Conservation (phyloP, 2,329 filamentous ascomycete species). For the Botrytis fabae region DNA sequence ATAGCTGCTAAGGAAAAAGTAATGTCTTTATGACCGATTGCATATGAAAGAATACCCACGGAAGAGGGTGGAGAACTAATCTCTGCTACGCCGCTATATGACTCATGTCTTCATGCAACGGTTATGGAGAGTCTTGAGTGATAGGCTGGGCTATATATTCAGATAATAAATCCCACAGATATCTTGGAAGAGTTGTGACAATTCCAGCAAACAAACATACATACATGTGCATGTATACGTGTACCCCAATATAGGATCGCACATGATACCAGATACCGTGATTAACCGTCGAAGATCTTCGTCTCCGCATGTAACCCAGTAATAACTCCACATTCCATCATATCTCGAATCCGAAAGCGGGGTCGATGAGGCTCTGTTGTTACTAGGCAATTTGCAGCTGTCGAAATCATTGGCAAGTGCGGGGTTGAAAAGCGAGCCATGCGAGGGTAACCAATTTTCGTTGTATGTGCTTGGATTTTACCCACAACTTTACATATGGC, state of each 20-base stretch:
- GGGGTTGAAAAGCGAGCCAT: neutral
- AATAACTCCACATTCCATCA: neutral
- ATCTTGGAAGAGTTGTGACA: neutral
- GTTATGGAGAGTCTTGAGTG: neutral
- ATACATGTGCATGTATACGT: conserved; percentile 3
- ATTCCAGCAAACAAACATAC: neutral
- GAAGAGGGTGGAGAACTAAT: neutral
- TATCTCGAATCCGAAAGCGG: neutral
- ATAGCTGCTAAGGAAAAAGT: neutral
- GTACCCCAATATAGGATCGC: neutral
- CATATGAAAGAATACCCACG: neutral
- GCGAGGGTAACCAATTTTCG: neutral
- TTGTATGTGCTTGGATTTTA: neutral
- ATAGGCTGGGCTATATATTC: neutral
- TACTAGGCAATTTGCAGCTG: neutral
- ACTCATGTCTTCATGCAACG: neutral
- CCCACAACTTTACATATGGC: neutral
- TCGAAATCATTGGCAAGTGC: neutral
- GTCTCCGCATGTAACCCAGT: neutral
- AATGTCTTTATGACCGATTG: neutral
- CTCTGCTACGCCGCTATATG: neutral
- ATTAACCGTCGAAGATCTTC: conserved; percentile 5
- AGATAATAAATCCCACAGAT: neutral
- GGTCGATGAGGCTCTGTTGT: conserved; percentile 7
- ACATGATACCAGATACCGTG: neutral